Base-by-base conservation (phyloP, 768 basidiomycete genomes). In the Neoboletus magnificus region DNA sequence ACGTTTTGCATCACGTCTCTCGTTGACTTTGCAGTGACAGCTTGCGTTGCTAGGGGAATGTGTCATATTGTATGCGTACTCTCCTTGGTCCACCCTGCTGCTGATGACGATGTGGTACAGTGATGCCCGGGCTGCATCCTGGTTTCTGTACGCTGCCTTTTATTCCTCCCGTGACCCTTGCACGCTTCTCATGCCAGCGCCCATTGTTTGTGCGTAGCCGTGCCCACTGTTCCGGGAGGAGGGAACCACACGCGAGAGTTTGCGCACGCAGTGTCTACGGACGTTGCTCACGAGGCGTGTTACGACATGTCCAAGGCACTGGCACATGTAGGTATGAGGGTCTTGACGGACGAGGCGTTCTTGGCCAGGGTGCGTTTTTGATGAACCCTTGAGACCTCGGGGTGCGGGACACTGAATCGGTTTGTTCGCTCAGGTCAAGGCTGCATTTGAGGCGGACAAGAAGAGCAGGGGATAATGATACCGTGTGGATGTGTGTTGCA, bases 171-270 rank as follows among this genome's bases (percentile, higher is more conserved):
- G 23, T n/a, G 25, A 35, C n/a, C 20, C 8, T 10, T 23, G 12
- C 30, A 10, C 13, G 9, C 15, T 35, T 30, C 23, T 50, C 23
- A 42, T 7, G 10, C 39, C 7, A 15, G 25, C n/a, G 8, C 4
- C 16, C 22, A 23, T 23, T 10, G 20, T 32, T 22, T 22, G 16
- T 10, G 16, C 30, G 13, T 20, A 91, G 89, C 86, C 9, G 89
- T 92, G 47, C 91, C 90, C 2, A 89, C 87, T 0, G 74, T 82
- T 29, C 67, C 73, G 0, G 78, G 83, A 59, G 90, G 89, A 20
- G 88, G 88, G 5, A 91, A 91, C 64, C 90, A 93, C 62, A 91
- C 90, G 0, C 72, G 72, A 2, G 82, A 73, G 18, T 92, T 93
- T 64, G 74, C 81, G 6, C 70, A 77, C 16, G 73, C 87, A 0